Base-by-base conservation (phyloP, 495 filamentous ascomycete genomes). In the Aspergillus diversus region DNA sequence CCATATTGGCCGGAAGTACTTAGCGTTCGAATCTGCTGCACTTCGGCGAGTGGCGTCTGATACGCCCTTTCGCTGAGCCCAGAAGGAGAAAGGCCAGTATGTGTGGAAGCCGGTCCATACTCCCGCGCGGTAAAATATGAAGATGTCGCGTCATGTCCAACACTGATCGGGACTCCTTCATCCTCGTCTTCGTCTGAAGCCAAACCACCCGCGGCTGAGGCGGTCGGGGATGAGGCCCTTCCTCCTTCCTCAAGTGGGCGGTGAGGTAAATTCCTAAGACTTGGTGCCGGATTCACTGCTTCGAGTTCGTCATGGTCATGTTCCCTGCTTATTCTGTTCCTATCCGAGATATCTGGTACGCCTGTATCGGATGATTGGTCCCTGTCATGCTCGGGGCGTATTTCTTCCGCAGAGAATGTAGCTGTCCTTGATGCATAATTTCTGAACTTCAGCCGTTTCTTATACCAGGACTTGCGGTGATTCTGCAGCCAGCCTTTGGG, bases 401-500 rank as follows among this genome's bases (percentile, higher is more conserved):
- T 75, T 2, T 76, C 74, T 53, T 80, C 75, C 0, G 81, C 81
- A 3, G 80, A 79, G 69, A 89, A 88, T 1, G 83, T 84, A 11
- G 82, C 75, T 0, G 78, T 73, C 43, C 81, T 76, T 7, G 84
- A 84, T n/a, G 83, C 82, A 67, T 88, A 87, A 53, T 87, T 83
- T 46, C 67, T 79, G 48, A 85, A 74, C 47, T 72, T 78, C 1
- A 89, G 62, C 42, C 85, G 76, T 52, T 78, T 75, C 63, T 73
- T 80, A 69, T 87, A 89, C 87, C 87, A 89, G 13, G 83, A 78
- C 55, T 86, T 86, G 50, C 85, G 81, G 71, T 89, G 84, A 57
- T 80, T 83, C 56, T 87, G 87, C 53, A 89, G 76, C 87, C 87
- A 90, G 55, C 86, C 87, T 64, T 86, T 82, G 5, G 87, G 87